Base-by-base conservation (phyloP, 805 yeast genomes). In the Myxozyma melibiosi region DNA sequence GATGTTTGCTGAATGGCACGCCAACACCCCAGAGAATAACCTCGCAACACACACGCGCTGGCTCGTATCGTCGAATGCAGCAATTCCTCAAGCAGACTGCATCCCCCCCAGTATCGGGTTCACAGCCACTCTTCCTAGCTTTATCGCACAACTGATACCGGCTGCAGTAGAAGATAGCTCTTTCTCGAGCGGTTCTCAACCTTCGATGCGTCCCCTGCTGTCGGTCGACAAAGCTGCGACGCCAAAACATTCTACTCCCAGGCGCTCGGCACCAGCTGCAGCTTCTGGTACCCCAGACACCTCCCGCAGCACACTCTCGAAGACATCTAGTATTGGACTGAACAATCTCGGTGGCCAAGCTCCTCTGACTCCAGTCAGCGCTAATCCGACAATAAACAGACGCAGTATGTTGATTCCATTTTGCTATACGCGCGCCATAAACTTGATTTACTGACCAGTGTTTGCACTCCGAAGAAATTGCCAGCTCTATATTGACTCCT, bases 31-130 rank as follows among this genome's bases (percentile, higher is more conserved):
- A 6, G 42, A 27, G 25, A 57, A 57, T 35, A 57, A 57, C 41
- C 46, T 57, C 35, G 44, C 30, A 8, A 22, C 24, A 22, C 60
- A 58, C 31, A 28, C 43, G n/a, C 50, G 40, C 44, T 58, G 62
- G 62, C 48, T 58, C 4, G 28, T 31, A 27, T 7, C 24, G 4
- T 30, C 55, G 22, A 34, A 39, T 33, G 58, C 62, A 13, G 31
- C 49, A 11, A 34, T 42, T 18, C 58, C 62, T 1, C 38, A 24
- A 30, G 24, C 41, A 3, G 18, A 4, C 14, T 49, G 45, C 38
- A 14, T 40, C 13, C n/a, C 25, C 22, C 40, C n/a, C 20, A 20
- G 22, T 13, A 49, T 46, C 3, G 55, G 47, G 13, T 5, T 20
- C n/a, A 24, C 43, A n/a, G 13, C 34, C 4, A 22, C 28, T 11